These are phyloP conservation scores for Astragalus glycyphyllos DNA, from an alignment of 306 rosid species.

Conservation along the genomic window DNA sequence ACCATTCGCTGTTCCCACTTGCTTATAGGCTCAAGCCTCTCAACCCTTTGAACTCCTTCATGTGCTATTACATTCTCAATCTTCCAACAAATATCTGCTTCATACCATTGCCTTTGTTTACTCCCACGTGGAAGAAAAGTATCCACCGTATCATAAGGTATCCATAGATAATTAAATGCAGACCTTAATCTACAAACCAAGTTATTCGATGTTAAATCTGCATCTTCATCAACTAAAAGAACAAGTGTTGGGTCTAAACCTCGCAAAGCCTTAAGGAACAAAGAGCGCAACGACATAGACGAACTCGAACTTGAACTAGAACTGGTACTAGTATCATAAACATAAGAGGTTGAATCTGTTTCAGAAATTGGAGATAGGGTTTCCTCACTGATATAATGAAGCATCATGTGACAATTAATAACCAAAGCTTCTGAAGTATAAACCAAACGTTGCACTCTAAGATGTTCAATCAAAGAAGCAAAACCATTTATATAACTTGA, in stretches of 20 bases:
- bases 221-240: conserved; percentile 81
- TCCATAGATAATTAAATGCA: conserved; percentile 92
- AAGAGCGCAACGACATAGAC: conserved; percentile 51
- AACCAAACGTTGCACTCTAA: conserved; percentile 66
- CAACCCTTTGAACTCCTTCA: conserved; percentile 83
- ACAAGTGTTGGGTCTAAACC: conserved; percentile 75
- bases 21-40: conserved; percentile 63
- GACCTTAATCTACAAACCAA: conserved; percentile 69
- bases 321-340: conserved; percentile 10
- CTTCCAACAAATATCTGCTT: conserved; percentile 83
- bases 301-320: neutral
- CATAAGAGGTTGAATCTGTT: neutral
- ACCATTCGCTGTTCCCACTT: conserved; percentile 83
- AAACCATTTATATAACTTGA: conserved; percentile 73
- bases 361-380: conserved; percentile 38
- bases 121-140: conserved; percentile 76
- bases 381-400: conserved; percentile 83
- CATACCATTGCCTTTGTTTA: conserved; percentile 89
- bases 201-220: conserved; percentile 71
- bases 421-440: conserved; percentile 64
- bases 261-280: conserved; percentile 71
- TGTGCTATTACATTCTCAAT: conserved; percentile 84
- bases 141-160: conserved; percentile 87
- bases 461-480: conserved; percentile 64
- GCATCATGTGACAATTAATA: conserved; percentile 93